These are phyloP conservation scores for Neurospora sp. DNA, from an alignment of 2,329 filamentous ascomycete genomes.

Conservation along the genomic window DNA sequence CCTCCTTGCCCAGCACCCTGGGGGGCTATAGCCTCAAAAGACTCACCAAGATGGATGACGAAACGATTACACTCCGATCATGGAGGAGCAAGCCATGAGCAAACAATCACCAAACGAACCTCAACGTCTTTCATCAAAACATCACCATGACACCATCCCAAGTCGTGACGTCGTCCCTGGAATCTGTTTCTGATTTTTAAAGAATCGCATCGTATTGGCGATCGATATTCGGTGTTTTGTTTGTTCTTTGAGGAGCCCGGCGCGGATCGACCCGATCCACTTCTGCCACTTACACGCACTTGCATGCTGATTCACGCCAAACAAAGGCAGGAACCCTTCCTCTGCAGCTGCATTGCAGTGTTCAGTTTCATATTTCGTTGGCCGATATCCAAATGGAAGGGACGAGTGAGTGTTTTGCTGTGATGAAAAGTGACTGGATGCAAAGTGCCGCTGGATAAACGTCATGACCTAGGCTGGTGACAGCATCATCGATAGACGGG, in stretches of 20 bases:
- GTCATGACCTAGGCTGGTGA: neutral
- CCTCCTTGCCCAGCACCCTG: too few relatives aligned
- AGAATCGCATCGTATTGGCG: neutral
- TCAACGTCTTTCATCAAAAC: neutral
- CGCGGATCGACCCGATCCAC: neutral
- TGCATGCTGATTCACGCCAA: neutral
- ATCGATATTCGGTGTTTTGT: neutral
- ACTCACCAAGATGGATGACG: neutral
- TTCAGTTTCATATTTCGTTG: too few relatives aligned
- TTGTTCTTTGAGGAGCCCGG: neutral
- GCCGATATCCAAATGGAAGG: neutral
- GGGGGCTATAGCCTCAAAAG: neutral
- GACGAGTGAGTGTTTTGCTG: neutral
- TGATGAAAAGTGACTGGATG: neutral
- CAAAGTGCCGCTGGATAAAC: neutral
- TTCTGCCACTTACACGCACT: neutral
- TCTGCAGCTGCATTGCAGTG: too few relatives aligned
- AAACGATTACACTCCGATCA: neutral
- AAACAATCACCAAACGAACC: neutral
- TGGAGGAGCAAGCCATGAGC: neutral
- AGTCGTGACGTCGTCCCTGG: neutral
- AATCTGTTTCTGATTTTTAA: neutral
- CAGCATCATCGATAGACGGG: neutral
- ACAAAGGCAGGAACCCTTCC: neutral
- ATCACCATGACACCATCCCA: neutral